A percentile compares a stretch with the other conserved stretches of the same genome.
Evolutionary conservation across 768 basidiomycete species (phyloP).

Genomic region (Tylopilus felleus): DNA sequence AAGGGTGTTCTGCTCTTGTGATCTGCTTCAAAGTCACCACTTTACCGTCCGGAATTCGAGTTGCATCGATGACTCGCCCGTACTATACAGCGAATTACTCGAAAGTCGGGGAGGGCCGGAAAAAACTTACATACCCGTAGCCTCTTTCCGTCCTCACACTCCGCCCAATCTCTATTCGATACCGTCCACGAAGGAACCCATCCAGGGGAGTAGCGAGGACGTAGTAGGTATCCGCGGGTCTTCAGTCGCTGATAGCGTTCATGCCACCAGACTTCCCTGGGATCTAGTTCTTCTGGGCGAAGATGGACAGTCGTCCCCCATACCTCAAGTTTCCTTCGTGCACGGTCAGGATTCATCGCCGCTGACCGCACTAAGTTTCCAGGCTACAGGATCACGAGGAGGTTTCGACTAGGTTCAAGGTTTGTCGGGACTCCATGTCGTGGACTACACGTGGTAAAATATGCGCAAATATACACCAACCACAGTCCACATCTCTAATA

Average conservation of each 20-base stretch:
- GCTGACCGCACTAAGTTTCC: too few relatives aligned
- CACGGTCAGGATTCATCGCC: too few relatives aligned
- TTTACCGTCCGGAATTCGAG: constrained; percentile 23
- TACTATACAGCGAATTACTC: background rate
- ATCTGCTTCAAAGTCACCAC: constrained; percentile 32
- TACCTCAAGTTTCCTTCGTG: background rate
- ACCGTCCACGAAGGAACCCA: constrained; percentile 12
- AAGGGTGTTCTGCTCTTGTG: constrained; percentile 4
- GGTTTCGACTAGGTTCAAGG: too few relatives aligned
- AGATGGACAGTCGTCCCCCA: background rate
- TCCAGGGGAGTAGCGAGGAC: constrained; percentile 6
- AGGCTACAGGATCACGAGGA: too few relatives aligned
- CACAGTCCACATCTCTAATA: too few relatives aligned
- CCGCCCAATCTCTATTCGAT: background rate
- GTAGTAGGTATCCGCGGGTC: background rate
- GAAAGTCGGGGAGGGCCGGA: background rate
- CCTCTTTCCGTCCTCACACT: background rate
- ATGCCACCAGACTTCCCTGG: constrained; percentile 11
- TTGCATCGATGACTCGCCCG: constrained; percentile 26
- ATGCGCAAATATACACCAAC: too few relatives aligned
- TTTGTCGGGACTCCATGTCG: too few relatives aligned
- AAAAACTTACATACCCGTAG: constrained; percentile 4
- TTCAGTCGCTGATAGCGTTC: constrained; percentile 4
- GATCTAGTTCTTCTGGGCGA: constrained; percentile 8
- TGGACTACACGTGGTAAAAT: too few relatives aligned